Evolutionary conservation across 352 stramenopile genomes (phyloP).

Genomic region (Phytophthora macrochlamydospora): DNA sequence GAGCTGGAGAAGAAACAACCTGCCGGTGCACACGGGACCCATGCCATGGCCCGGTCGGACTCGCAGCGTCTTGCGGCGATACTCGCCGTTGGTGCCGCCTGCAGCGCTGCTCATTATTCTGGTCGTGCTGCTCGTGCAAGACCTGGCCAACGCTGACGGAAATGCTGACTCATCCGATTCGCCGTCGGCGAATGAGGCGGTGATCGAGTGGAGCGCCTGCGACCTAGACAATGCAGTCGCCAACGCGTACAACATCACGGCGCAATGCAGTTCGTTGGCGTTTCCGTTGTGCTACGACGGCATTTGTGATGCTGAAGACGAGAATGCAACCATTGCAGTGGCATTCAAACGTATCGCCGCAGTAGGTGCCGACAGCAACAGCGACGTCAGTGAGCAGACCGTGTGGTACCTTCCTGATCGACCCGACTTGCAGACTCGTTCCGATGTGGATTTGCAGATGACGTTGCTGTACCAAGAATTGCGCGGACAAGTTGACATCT

Average conservation of each 20-base stretch:
- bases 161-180: slow-evolving; percentile 23
- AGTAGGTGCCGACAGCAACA: slow-evolving; percentile 13
- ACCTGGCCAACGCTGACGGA: slow-evolving; percentile 29
- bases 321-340: slow-evolving; percentile 50
- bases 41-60: slow-evolving; percentile 39
- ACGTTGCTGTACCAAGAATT: slow-evolving; percentile 52
- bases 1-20: slow-evolving; percentile 21
- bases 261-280: slow-evolving; percentile 44
- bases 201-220: slow-evolving; percentile 43
- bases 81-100: slow-evolving; percentile 39
- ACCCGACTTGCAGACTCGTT: slow-evolving; percentile 28
- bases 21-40: slow-evolving; percentile 17
- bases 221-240: slow-evolving; percentile 31
- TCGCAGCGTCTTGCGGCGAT: slow-evolving; percentile 36
- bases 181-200: slow-evolving; percentile 1
- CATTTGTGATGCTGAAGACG: slow-evolving; percentile 39
- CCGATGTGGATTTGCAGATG: slow-evolving; percentile 52
- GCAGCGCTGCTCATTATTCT: slow-evolving; percentile 34
- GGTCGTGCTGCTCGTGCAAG: slow-evolving; percentile 39
- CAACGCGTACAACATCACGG: slow-evolving; percentile 28
- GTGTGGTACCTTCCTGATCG: slow-evolving; percentile 55
- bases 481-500: slow-evolving; percentile 45
- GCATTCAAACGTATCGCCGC: slow-evolving; percentile 63
- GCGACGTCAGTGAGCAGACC: slow-evolving; percentile 12
- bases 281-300: slow-evolving; percentile 54